phyloP scores from a whole-genome alignment of 306 rosid genomes.

The Begonia masoniana region DNA sequence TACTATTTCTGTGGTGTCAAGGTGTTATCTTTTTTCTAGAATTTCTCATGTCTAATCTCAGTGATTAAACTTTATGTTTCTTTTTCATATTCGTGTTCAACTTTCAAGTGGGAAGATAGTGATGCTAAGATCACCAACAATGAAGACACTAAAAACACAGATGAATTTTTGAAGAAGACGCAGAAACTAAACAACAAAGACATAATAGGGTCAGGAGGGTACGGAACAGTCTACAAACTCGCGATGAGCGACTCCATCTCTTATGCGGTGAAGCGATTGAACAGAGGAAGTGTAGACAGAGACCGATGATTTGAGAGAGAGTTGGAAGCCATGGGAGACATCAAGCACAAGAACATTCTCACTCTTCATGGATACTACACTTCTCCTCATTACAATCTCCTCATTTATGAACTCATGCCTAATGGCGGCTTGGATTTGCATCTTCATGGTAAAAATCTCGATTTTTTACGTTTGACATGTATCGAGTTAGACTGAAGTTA shows the following conservation, averaged over 20 bases:
- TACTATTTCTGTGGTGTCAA: no score
- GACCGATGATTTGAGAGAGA: constrained; percentile 84
- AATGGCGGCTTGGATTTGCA: constrained; percentile 70
- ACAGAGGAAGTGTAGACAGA: constrained; percentile 61
- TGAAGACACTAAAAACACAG: constrained; percentile 40
- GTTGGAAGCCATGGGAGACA: constrained; percentile 83
- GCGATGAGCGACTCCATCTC: constrained; percentile 37
- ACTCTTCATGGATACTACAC: constrained; percentile 83
- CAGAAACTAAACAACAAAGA: constrained; percentile 66
- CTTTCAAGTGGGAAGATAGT: constrained; percentile 56
- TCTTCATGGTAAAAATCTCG: constrained; percentile 50
- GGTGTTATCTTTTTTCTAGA: no score
- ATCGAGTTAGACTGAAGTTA: no score
- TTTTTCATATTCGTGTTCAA: no score
- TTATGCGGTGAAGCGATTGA: constrained; percentile 75
- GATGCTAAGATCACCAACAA: constrained; percentile 49
- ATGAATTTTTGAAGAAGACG: constrained; percentile 51
- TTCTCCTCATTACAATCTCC: constrained; percentile 72
- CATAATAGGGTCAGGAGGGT: constrained; percentile 75
- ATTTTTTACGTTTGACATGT: no score
- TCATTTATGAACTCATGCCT: constrained; percentile 76
- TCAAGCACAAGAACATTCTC: constrained; percentile 74
- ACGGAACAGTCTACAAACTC: constrained; percentile 66
- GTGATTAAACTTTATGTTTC: no score
- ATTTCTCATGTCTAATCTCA: no score